Conservation (phyloP, 139 green algal genomes). For the Choricystis sp. region DNA sequence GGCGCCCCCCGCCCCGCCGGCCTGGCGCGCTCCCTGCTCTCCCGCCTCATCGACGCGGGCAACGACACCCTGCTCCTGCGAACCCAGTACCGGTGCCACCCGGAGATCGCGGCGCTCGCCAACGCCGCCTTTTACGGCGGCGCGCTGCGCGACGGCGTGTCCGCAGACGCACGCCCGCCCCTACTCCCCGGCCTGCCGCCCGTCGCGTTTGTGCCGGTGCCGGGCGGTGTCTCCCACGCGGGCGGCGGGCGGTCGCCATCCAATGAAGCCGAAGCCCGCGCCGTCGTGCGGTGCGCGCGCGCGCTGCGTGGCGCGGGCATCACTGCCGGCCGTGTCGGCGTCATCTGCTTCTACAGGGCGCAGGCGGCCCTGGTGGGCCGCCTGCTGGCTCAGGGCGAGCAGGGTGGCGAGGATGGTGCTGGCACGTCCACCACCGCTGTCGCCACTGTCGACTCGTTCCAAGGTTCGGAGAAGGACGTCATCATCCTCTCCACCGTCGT, state of each 20-base stretch:
- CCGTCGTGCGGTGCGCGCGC: constrained; percentile 21
- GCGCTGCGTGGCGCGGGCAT: constrained; percentile 16
- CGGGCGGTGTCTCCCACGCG: constrained; percentile 2
- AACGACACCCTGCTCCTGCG: constrained; percentile 40
- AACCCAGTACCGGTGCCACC: constrained; percentile 70
- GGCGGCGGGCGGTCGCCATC: constrained; percentile 17
- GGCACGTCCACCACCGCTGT: constrained; percentile 20
- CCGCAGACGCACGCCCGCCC: constrained; percentile 17
- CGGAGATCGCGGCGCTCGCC: constrained; percentile 36
- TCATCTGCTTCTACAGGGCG: constrained; percentile 69
- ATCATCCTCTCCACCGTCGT: constrained; percentile 60
- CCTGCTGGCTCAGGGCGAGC: background rate
- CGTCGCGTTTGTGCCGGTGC: constrained; percentile 31
- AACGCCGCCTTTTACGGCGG: constrained; percentile 65
- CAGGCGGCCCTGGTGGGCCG: constrained; percentile 22
- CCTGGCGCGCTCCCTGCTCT: constrained; percentile 57
- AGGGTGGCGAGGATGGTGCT: background rate
- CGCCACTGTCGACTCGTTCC: constrained; percentile 74
- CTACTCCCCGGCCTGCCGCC: constrained; percentile 36
- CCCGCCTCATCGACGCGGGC: constrained; percentile 45
- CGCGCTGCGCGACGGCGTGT: constrained; percentile 41
- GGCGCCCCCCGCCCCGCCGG: constrained; percentile 6
- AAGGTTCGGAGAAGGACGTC: constrained; percentile 64
- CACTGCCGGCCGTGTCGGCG: constrained; percentile 19
- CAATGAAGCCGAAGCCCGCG: constrained; percentile 37